A percentile compares a stretch with the other conserved stretches of the same genome.
These are phyloP conservation scores for Saturnispora besseyi DNA, from an alignment of 805 yeast genomes.

Conservation along the genomic window DNA sequence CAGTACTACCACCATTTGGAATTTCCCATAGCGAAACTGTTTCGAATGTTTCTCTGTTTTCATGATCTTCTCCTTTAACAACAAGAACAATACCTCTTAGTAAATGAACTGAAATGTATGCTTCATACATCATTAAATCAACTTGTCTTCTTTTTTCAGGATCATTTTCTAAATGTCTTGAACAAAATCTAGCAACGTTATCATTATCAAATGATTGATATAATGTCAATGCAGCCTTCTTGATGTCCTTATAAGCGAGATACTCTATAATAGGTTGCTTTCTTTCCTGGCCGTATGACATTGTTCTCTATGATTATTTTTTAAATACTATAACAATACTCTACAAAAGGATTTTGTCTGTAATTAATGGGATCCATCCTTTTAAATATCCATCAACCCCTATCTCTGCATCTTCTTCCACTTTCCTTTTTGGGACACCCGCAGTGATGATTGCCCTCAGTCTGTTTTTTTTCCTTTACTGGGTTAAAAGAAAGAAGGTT, in stretches of 20 bases:
- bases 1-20: slow-evolving; percentile 38
- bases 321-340: too few species aligned
- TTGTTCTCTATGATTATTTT: background rate
- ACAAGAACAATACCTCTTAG: slow-evolving; percentile 42
- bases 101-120: slow-evolving; percentile 43
- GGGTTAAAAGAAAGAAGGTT: too few species aligned
- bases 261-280: slow-evolving; percentile 21
- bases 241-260: slow-evolving; percentile 22
- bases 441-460: background rate
- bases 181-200: slow-evolving; percentile 26
- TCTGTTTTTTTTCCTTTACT: too few species aligned
- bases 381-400: background rate
- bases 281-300: background rate
- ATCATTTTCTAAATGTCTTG: slow-evolving; percentile 27
- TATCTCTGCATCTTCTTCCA: background rate
- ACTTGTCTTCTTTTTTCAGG: slow-evolving; percentile 25
- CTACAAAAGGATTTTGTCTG: too few species aligned
- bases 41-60: slow-evolving; percentile 32
- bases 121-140: slow-evolving; percentile 38
- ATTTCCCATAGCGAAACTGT: slow-evolving; percentile 47
- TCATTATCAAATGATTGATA: slow-evolving; percentile 29
- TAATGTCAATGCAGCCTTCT: slow-evolving; percentile 29
- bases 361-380: background rate
- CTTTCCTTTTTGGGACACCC: slow-evolving; percentile 12
- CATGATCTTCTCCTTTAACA: slow-evolving; percentile 35